These are phyloP conservation scores for Lentinus polychrous DNA, from an alignment of 1,284 basidiomycete species.

Conservation along the genomic window DNA sequence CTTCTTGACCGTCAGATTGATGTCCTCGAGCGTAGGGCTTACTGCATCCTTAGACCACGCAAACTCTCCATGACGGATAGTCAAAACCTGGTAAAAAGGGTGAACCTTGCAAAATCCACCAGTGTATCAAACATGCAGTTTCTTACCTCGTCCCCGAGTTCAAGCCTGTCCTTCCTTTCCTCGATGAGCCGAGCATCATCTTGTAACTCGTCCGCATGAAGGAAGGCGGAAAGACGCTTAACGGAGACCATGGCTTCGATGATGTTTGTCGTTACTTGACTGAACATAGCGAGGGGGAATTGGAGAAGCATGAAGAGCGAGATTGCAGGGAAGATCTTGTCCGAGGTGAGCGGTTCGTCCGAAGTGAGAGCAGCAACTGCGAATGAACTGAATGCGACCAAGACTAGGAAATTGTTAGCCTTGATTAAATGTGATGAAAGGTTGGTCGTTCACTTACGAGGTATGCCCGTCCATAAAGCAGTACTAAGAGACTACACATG, in stretches of 20 bases:
- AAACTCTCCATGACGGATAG: slow-evolving; percentile 72
- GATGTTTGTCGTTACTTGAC: slow-evolving; percentile 67
- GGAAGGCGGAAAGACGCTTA: slow-evolving; percentile 72
- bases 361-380: slow-evolving; percentile 72
- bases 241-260: slow-evolving; percentile 87
- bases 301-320: slow-evolving; percentile 87
- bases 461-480: slow-evolving; percentile 64
- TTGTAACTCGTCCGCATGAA: slow-evolving; percentile 79
- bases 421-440: slow-evolving; percentile 22
- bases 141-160: slow-evolving; percentile 55
- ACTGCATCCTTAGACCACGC: slow-evolving; percentile 58
- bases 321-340: slow-evolving; percentile 92
- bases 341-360: slow-evolving; percentile 73
- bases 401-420: slow-evolving; percentile 36
- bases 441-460: slow-evolving; percentile 30
- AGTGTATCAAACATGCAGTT: neutral
- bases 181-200: slow-evolving; percentile 57
- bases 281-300: slow-evolving; percentile 84
- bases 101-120: neutral
- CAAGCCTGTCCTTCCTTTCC: slow-evolving; percentile 29
- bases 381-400: slow-evolving; percentile 88
- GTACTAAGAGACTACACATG: slow-evolving; percentile 44
- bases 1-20: slow-evolving; percentile 71
- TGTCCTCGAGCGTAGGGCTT: slow-evolving; percentile 68
- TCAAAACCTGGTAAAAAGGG: slow-evolving; percentile 42